These are phyloP conservation scores for Cercospora berteroae DNA, from an alignment of 2,329 filamentous ascomycete species.

Conservation along the genomic window DNA sequence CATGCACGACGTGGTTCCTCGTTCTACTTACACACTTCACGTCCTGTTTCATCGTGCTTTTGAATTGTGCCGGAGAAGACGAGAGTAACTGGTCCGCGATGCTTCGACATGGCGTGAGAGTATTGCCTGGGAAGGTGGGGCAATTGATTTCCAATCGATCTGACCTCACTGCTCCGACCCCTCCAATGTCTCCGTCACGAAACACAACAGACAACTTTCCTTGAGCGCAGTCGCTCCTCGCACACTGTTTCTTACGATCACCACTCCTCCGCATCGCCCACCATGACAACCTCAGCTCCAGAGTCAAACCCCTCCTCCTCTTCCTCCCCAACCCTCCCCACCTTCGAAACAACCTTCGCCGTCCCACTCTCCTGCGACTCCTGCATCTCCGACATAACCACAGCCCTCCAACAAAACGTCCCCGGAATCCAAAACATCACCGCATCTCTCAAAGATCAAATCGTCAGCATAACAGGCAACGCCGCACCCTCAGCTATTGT, in stretches of 20 bases:
- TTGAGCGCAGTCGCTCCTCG: neutral
- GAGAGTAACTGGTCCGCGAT: neutral
- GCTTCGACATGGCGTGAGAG: neutral
- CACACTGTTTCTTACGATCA: neutral
- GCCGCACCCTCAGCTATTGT: constrained; percentile 88
- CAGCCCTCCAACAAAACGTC: constrained; percentile 67
- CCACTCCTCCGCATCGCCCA: neutral
- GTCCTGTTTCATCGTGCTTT: neutral
- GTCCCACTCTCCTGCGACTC: constrained; percentile 89
- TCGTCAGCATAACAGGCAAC: constrained; percentile 84
- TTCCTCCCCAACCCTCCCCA: constrained; percentile 30
- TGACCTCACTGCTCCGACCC: constrained; percentile 2
- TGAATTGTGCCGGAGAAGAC: neutral
- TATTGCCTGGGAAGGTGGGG: neutral
- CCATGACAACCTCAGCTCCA: neutral
- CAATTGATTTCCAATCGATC: constrained; percentile 11
- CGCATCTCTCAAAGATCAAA: constrained; percentile 76
- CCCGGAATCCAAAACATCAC: constrained; percentile 73
- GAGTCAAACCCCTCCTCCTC: neutral
- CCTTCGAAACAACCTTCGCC: constrained; percentile 79
- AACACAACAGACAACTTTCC: constrained; percentile 6
- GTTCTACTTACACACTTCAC: neutral
- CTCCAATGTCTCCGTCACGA: neutral
- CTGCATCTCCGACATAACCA: constrained; percentile 84
- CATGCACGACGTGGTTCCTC: neutral